phyloP scores from a whole-genome alignment of 1,284 basidiomycete genomes.

The Pseudozyma tsukubaensis region DNA sequence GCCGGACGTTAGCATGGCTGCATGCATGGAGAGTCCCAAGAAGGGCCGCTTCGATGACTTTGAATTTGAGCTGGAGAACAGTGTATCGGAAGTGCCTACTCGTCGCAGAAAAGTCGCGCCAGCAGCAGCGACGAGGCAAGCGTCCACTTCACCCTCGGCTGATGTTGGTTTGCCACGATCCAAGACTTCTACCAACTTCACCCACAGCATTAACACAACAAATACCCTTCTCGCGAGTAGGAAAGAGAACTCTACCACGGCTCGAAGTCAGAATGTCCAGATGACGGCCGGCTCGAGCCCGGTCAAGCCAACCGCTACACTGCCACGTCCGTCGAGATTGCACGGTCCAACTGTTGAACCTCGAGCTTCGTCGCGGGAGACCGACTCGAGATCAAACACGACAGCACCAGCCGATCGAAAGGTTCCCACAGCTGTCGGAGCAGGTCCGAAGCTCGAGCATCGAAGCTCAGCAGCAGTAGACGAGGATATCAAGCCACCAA shows the following conservation, averaged over 20 bases:
- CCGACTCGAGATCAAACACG: background rate
- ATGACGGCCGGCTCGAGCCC: constrained; percentile 16
- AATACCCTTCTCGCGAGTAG: constrained; percentile 26
- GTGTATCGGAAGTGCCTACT: constrained; percentile 22
- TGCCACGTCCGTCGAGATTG: constrained; percentile 16
- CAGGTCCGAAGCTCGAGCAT: background rate
- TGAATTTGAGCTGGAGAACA: constrained; percentile 48
- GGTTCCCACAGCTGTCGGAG: background rate
- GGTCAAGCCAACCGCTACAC: constrained; percentile 21
- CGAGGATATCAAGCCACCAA: background rate
- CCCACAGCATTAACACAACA: background rate
- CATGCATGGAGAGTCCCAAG: constrained; percentile 47
- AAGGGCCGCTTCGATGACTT: constrained; percentile 50
- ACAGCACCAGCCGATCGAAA: constrained; percentile 4
- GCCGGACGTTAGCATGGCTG: constrained; percentile 27
- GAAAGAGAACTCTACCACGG: constrained; percentile 29
- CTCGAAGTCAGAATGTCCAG: background rate
- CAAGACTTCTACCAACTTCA: constrained; percentile 8
- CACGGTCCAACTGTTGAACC: constrained; percentile 14
- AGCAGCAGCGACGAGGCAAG: background rate
- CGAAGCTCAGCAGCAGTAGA: background rate
- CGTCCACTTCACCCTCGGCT: constrained; percentile 21
- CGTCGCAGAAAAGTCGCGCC: constrained; percentile 22
- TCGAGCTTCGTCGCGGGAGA: constrained; percentile 12
- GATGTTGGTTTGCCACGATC: constrained; percentile 33